phyloP scores from a whole-genome alignment of 805 yeast species.

The Cyberlindnera xishuangbannaensis region DNA sequence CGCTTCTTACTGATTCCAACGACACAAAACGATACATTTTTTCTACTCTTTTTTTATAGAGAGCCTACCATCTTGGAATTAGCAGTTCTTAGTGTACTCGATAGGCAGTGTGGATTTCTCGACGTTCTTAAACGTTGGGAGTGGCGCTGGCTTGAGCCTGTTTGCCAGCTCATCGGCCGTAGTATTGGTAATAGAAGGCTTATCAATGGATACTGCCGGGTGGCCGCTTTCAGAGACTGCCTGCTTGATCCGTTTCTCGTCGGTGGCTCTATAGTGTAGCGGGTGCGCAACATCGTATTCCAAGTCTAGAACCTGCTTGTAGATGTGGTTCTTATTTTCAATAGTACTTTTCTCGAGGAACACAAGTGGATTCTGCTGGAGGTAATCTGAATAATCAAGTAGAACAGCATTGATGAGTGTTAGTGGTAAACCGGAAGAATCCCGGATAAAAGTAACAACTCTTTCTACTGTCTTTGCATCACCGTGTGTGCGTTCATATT shows the following conservation, averaged over 20 bases:
- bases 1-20: constrained; percentile 9
- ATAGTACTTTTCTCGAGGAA: too few relatives aligned
- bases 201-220: constrained; percentile 29
- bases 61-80: too few relatives aligned
- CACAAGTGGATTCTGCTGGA: constrained; percentile 25
- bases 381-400: constrained; percentile 32
- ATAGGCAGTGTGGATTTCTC: constrained; percentile 53
- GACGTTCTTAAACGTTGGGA: constrained; percentile 59
- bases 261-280: constrained; percentile 18
- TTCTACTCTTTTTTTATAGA: constrained; percentile 1
- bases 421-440: constrained; percentile 43
- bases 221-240: constrained; percentile 30
- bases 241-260: constrained; percentile 11
- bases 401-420: constrained; percentile 38
- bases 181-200: constrained; percentile 39
- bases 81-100: constrained; percentile 30
- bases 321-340: too few relatives aligned
- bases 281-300: constrained; percentile 28
- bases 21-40: too few relatives aligned
- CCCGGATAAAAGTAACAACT: constrained; percentile 40
- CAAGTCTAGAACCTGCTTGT: constrained; percentile 17
- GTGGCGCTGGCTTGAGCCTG: constrained; percentile 21
- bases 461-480: constrained; percentile 40
- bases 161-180: constrained; percentile 21
- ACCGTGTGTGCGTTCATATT: constrained; percentile 41